phyloP scores from a whole-genome alignment of 768 basidiomycete genomes.

The Lactarius sanguifluus region DNA sequence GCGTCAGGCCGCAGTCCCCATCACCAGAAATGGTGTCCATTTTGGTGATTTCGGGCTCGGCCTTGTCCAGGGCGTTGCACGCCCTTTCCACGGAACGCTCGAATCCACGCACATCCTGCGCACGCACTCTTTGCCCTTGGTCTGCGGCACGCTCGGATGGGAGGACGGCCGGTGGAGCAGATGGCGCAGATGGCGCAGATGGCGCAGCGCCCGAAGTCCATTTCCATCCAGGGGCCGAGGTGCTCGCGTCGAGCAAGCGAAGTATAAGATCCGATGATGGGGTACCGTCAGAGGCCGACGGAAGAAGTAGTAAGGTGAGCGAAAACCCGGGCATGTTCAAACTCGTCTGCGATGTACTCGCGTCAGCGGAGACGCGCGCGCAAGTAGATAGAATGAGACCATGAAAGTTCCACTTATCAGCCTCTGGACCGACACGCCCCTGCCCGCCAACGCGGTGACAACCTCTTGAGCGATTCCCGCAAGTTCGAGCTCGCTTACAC shows the following conservation, averaged over 20 bases:
- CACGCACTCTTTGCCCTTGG: slow-evolving; percentile 34
- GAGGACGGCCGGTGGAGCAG: slow-evolving; percentile 20
- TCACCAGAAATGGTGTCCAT: slow-evolving; percentile 94
- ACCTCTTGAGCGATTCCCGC: slow-evolving; percentile 65
- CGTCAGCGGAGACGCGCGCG: not conserved
- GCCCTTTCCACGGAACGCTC: slow-evolving; percentile 54
- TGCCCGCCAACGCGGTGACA: slow-evolving; percentile 51
- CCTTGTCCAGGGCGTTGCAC: slow-evolving; percentile 63
- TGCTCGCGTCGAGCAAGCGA: slow-evolving; percentile 65
- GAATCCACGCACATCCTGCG: slow-evolving; percentile 53
- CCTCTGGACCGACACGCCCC: slow-evolving; percentile 57
- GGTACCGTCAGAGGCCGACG: slow-evolving; percentile 44
- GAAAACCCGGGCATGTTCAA: slow-evolving; percentile 95
- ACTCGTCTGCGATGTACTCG: slow-evolving; percentile 57
- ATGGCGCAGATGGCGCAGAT: slow-evolving; percentile 22
- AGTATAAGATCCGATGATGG: slow-evolving; percentile 49
- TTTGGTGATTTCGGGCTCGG: slow-evolving; percentile 86
- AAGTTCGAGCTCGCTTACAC: slow-evolving; percentile 80
- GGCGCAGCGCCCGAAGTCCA: slow-evolving; percentile 60
- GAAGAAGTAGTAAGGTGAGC: slow-evolving; percentile 76
- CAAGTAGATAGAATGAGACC: slow-evolving; percentile 43
- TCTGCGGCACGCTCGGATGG: slow-evolving; percentile 13
- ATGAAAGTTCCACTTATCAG: slow-evolving; percentile 83
- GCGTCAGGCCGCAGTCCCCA: slow-evolving; percentile 72
- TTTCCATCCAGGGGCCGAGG: slow-evolving; percentile 81